Evolutionary conservation across 1,284 basidiomycete genomes (phyloP).

Genomic region (Veloboletus limbatus): DNA sequence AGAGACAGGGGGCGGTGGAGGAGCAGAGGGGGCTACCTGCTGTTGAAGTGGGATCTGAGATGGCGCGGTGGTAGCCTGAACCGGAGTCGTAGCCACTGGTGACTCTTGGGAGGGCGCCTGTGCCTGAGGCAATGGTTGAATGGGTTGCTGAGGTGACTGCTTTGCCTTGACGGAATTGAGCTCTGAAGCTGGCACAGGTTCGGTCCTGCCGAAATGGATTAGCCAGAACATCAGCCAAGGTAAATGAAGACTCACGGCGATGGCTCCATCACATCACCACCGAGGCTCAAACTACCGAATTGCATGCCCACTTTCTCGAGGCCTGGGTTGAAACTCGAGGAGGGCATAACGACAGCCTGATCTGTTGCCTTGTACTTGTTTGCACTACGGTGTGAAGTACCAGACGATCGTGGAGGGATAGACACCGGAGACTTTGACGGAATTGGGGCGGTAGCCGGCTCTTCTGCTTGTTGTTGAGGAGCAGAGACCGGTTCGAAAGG

Average conservation of each 20-base stretch:
- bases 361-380: constrained; percentile 67
- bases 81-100: constrained; percentile 33
- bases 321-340: constrained; percentile 50
- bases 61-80: constrained; percentile 39
- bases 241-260: constrained; percentile 40
- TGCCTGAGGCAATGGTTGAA: constrained; percentile 29
- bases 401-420: constrained; percentile 44
- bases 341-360: constrained; percentile 75
- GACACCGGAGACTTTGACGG: constrained; percentile 35
- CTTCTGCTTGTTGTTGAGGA: constrained; percentile 21
- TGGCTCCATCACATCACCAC: constrained; percentile 57
- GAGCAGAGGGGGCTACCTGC: constrained; percentile 22
- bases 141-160: constrained; percentile 44
- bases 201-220: constrained; percentile 18
- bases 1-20: constrained; percentile 21
- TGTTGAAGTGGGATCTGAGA: constrained; percentile 32
- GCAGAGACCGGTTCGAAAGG: constrained; percentile 13
- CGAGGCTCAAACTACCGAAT: constrained; percentile 74
- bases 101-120: constrained; percentile 24
- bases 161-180: constrained; percentile 47
- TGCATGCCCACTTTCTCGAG: constrained; percentile 80
- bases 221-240: constrained; percentile 4
- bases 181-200: constrained; percentile 19
- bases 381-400: constrained; percentile 51
- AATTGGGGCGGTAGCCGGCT: constrained; percentile 15